Conservation (phyloP, 495 filamentous ascomycete genomes). For the Hypoxylon fuscum region DNA sequence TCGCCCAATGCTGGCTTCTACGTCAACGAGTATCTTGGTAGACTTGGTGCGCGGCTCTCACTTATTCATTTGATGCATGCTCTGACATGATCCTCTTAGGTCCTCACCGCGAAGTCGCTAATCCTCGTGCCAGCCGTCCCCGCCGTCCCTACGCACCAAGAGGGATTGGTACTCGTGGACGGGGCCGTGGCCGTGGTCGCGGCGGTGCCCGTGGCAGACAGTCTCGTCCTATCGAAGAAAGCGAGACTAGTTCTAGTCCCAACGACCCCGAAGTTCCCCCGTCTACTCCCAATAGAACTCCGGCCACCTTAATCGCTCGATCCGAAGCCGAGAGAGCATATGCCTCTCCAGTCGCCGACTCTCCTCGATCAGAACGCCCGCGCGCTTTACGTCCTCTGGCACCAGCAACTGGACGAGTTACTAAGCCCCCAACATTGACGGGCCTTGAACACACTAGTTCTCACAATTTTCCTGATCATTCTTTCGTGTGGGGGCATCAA, state of each 20-base stretch:
- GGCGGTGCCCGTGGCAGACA: too few species aligned
- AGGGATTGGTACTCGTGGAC: too few species aligned
- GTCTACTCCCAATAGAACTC: background rate
- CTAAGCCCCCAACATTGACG: background rate
- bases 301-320: background rate
- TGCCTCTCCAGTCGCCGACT: background rate
- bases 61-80: background rate
- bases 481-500: background rate
- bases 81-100: slow-evolving; percentile 13
- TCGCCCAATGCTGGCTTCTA: slow-evolving; percentile 45
- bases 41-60: slow-evolving; percentile 19
- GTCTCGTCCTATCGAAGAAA: too few species aligned
- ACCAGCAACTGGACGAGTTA: background rate
- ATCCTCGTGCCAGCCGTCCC: slow-evolving; percentile 8
- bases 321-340: background rate
- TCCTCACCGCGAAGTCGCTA: background rate
- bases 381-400: background rate
- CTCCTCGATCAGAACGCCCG: background rate
- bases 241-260: too few species aligned
- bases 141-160: background rate
- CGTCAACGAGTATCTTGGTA: slow-evolving; percentile 42
- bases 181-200: too few species aligned
- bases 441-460: background rate
- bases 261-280: too few species aligned
- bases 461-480: background rate